phyloP scores from a whole-genome alignment of 805 yeast genomes.

The Jamesozyma rosinii region DNA sequence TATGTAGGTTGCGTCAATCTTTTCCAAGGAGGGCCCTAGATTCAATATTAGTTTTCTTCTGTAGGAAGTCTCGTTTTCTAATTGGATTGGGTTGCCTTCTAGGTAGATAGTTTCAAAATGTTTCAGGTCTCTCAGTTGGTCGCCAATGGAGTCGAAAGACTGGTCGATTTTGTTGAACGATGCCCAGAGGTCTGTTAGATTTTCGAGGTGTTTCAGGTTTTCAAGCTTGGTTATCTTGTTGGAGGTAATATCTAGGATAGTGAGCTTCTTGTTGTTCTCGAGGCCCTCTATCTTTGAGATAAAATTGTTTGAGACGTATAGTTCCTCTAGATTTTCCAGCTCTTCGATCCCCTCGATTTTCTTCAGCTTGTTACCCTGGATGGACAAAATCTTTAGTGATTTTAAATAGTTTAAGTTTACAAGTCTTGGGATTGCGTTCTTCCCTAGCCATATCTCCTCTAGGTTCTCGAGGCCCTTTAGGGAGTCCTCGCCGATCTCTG shows the following conservation, averaged over 20 bases:
- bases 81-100: conserved; percentile 86
- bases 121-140: conserved; percentile 52
- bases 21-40: conserved; percentile 52
- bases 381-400: conserved; percentile 67
- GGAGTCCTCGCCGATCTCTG: conserved; percentile 35
- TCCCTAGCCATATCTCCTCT: conserved; percentile 85
- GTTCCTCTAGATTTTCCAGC: conserved; percentile 65
- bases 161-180: conserved; percentile 60
- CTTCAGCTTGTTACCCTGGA: conserved; percentile 75
- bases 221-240: conserved; percentile 57
- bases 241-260: conserved; percentile 71
- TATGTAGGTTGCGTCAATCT: conserved; percentile 85
- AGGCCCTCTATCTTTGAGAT: conserved; percentile 67
- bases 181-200: conserved; percentile 92
- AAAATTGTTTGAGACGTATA: conserved; percentile 81
- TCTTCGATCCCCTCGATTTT: conserved; percentile 75
- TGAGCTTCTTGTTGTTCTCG: conserved; percentile 57
- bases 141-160: conserved; percentile 58
- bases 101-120: conserved; percentile 80
- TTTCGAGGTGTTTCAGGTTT: conserved; percentile 51
- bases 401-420: conserved; percentile 51
- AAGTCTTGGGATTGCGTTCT: conserved; percentile 61
- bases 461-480: conserved; percentile 47
- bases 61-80: conserved; percentile 65
- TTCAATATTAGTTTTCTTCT: conserved; percentile 71